These are phyloP conservation scores for Carex myosuroides DNA, from an alignment of 176 grass and related monocot species.

Conservation along the genomic window DNA sequence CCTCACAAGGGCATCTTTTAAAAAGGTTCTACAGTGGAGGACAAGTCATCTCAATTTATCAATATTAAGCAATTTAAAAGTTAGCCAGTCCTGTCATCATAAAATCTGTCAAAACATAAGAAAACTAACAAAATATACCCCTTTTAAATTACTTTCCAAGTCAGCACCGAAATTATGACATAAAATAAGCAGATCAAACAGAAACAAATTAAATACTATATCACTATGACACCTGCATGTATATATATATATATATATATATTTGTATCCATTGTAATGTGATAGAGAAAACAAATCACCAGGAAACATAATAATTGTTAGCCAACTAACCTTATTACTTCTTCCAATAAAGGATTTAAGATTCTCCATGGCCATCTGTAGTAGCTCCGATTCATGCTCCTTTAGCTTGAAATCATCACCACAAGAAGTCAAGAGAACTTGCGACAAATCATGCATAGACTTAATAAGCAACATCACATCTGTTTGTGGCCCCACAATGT, in stretches of 20 bases:
- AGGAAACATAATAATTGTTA: constrained; percentile 11
- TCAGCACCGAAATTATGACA: not conserved
- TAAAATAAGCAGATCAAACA: not conserved
- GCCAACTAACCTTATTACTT: constrained; percentile 41
- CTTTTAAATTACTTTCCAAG: not conserved
- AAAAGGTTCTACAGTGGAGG: not conserved
- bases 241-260: constrained; percentile 9
- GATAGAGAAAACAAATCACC: not conserved
- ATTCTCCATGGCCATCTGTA: constrained; percentile 51
- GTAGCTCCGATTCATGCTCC: constrained; percentile 38
- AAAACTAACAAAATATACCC: not conserved
- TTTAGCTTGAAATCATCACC: constrained; percentile 32
- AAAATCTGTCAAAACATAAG: not conserved
- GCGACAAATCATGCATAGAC: constrained; percentile 49
- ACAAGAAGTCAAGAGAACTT: constrained; percentile 36
- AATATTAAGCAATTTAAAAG: not conserved
- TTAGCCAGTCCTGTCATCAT: not conserved
- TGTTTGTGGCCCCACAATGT: not conserved
- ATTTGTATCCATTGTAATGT: not conserved
- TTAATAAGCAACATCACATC: constrained; percentile 27
- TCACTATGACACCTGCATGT: not conserved
- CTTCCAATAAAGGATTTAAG: constrained; percentile 42
- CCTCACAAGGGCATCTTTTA: not conserved
- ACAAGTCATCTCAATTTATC: constrained; percentile 3
- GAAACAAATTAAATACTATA: not conserved